Evolutionary conservation across 1,139 yeast species (phyloP).

Genomic region (Pichia sp.): DNA sequence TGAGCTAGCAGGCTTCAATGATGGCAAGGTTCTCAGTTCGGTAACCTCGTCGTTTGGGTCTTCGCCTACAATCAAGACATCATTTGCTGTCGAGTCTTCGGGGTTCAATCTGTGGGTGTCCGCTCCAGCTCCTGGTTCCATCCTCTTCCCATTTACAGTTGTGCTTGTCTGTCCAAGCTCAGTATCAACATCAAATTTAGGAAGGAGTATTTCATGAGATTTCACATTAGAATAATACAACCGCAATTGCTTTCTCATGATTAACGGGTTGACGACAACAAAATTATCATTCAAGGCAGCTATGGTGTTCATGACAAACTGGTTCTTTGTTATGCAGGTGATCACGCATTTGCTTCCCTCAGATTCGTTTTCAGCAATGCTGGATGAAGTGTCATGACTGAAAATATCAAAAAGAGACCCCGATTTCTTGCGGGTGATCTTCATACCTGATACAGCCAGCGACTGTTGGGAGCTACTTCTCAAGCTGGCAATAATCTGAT

Average conservation of each 20-base stretch:
- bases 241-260: conserved; percentile 6
- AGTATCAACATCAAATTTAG: not conserved
- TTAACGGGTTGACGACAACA: conserved; percentile 16
- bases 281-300: conserved; percentile 37
- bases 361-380: conserved; percentile 1
- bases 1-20: not conserved
- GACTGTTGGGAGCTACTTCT: not conserved
- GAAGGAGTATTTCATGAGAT: conserved; percentile 3
- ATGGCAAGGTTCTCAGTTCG: not conserved
- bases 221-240: conserved; percentile 6
- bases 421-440: not conserved
- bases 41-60: conserved; percentile 5
- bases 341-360: not conserved
- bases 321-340: conserved; percentile 32
- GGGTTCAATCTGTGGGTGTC: not conserved
- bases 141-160: not conserved
- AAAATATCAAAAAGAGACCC: conserved; percentile 3
- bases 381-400: conserved; percentile 1
- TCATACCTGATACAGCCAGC: not conserved
- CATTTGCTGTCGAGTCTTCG: not conserved
- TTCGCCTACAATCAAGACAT: not conserved
- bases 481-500: conserved; percentile 10
- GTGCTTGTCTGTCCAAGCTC: not conserved
- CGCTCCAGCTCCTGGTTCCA: not conserved
- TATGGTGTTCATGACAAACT: conserved; percentile 56